Percentiles rank a stretch among this genome's conserved stretches.
phyloP scores from a whole-genome alignment of 352 stramenopile genomes.

The Blastocystis sp. region DNA sequence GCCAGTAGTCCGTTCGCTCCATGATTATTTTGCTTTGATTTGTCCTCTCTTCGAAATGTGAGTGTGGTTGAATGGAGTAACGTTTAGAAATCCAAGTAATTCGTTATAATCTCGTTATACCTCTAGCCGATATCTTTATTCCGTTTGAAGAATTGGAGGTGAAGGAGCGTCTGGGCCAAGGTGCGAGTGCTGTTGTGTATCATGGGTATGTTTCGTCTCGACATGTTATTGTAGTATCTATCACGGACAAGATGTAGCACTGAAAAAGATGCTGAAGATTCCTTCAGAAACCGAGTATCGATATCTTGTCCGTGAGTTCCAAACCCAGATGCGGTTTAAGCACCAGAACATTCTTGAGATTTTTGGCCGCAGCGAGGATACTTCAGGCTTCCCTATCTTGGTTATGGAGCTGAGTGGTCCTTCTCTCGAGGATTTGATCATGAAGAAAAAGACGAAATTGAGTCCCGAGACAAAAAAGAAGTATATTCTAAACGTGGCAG shows the following conservation, averaged over 20 bases:
- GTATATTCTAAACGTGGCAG: constrained; percentile 13
- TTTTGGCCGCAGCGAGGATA: constrained; percentile 5
- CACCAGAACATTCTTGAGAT: constrained; percentile 40
- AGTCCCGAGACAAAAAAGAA: not conserved
- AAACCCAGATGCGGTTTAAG: constrained; percentile 56
- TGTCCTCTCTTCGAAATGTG: constrained; percentile 50
- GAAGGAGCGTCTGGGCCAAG: constrained; percentile 3
- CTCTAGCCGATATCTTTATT: constrained; percentile 11
- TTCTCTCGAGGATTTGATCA: constrained; percentile 35
- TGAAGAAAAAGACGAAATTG: constrained; percentile 53
- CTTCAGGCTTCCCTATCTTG: constrained; percentile 6
- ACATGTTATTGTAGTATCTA: not conserved
- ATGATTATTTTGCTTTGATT: not conserved
- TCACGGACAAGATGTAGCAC: not conserved
- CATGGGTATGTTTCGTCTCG: not conserved
- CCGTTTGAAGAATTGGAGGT: constrained; percentile 5
- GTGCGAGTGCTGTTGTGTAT: constrained; percentile 1
- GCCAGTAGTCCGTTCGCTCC: not conserved
- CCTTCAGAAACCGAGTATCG: not conserved
- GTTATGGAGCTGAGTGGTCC: constrained; percentile 26
- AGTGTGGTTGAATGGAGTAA: not conserved
- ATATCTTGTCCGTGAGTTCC: constrained; percentile 37
- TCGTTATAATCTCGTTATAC: not conserved
- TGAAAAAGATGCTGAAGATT: constrained; percentile 51
- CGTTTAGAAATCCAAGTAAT: not conserved